A percentile compares a stretch with the other conserved stretches of the same genome.
Evolutionary conservation across 768 basidiomycete species (phyloP).

Genomic region (Tephrocybe rancida): DNA sequence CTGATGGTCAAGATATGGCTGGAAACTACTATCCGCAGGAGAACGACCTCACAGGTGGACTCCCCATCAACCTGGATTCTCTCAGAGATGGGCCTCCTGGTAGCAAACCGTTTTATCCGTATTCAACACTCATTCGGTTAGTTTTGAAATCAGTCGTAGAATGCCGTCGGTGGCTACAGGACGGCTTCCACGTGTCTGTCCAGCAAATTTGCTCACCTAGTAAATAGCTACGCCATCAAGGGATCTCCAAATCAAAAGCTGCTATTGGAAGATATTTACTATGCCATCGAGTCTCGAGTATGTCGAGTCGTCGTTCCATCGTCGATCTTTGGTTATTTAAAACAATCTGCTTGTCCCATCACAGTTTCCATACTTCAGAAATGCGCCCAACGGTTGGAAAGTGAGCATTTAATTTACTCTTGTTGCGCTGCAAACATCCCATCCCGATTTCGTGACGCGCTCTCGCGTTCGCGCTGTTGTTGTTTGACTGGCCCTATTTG

Average conservation of each 20-base stretch:
- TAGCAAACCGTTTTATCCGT: slow-evolving; percentile 89
- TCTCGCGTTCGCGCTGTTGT: slow-evolving; percentile 63
- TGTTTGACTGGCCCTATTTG: slow-evolving; percentile 66
- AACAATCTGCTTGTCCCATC: slow-evolving; percentile 9
- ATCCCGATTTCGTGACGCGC: slow-evolving; percentile 25
- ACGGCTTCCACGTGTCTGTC: slow-evolving; percentile 12
- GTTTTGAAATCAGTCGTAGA: slow-evolving; percentile 26
- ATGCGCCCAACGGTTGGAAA: slow-evolving; percentile 91
- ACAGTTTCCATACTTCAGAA: slow-evolving; percentile 89
- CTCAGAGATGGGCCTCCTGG: slow-evolving; percentile 86
- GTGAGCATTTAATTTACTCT: slow-evolving; percentile 43
- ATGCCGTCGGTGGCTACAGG: slow-evolving; percentile 13
- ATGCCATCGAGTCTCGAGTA: slow-evolving; percentile 88
- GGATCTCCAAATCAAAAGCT: slow-evolving; percentile 87
- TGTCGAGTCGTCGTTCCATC: slow-evolving; percentile 28
- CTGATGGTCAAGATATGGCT: slow-evolving; percentile 57
- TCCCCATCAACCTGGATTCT: slow-evolving; percentile 87
- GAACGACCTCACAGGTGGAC: slow-evolving; percentile 79
- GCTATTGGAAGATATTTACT: slow-evolving; percentile 88
- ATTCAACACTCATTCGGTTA: slow-evolving; percentile 88
- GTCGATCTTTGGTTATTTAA: slow-evolving; percentile 1
- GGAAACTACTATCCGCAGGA: slow-evolving; percentile 74
- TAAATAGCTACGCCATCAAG: slow-evolving; percentile 82
- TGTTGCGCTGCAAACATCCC: slow-evolving; percentile 5
- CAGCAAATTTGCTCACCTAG: slow-evolving; percentile 10